Base-by-base conservation (phyloP, 306 rosid species). In the Castanea mollissima region DNA sequence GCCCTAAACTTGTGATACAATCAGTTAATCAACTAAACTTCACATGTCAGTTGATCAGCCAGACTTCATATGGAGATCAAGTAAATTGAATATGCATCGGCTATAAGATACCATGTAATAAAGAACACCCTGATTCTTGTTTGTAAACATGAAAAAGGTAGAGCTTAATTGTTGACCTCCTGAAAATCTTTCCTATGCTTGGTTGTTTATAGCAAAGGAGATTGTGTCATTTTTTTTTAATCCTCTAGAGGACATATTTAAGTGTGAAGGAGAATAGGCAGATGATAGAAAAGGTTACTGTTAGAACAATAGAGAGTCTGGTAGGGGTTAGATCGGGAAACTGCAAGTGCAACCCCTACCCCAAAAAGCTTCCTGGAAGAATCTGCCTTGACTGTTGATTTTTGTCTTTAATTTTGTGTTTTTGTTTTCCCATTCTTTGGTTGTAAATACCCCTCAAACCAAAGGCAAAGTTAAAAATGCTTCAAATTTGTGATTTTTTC, bases 21-120 rank as follows among this genome's bases (percentile, higher is more conserved):
- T 86, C 90, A 1, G 92, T 88, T 32, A 88, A 90, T 81, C 81
- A 75, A 63, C 86, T 90, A 75, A 88, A 92, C 84, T 91, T 88
- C 86, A 86, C 87, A 9, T 94, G 99, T 19, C 10, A 38, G 94
- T 89, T 32, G 90, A 90, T 81, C 80, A 75, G 70, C 86, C 90
- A 75, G 87, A 92, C 85, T 91, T 89, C 86, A 86, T 85, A 7
- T 94, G 97, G 13, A 89, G 87, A 60, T 83, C 63, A 60, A 80
- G 81, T 41, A 80, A 59, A 78, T 56, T 12, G 25, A 54, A 85
- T 29, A 34, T 60, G 67, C 74, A 59, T 57, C 77, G 59, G 55
- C 67, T 80, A 29, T 35, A 60, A 52, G 20, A 52, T 59, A 23
- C 44, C 54, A 65, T 4, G 12, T 75, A 16, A 11, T 6, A 21